Evolutionary conservation across 805 yeast genomes (phyloP).

Genomic region (Diddensiella transvaalensis): DNA sequence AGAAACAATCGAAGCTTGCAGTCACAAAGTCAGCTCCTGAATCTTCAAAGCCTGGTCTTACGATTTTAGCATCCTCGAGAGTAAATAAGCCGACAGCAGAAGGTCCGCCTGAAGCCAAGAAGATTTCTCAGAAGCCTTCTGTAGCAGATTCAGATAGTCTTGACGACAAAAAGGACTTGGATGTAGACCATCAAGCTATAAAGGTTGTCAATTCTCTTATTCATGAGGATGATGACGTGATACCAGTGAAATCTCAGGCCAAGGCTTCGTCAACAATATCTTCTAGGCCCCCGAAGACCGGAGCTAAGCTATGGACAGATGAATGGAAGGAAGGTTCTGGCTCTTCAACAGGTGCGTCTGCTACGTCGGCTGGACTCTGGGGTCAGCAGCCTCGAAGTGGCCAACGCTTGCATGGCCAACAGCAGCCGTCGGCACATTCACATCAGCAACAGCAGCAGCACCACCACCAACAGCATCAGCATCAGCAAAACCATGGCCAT

Average conservation of each 20-base stretch:
- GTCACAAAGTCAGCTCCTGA: neutral
- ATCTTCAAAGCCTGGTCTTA: neutral
- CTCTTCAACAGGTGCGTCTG: neutral
- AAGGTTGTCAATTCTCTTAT: constrained; percentile 14
- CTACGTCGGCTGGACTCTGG: constrained; percentile 6
- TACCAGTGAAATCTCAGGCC: neutral
- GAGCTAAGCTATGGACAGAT: constrained; percentile 7
- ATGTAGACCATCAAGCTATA: constrained; percentile 10
- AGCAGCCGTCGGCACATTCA: constrained; percentile 4
- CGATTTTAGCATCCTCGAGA: constrained; percentile 8
- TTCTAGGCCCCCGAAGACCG: constrained; percentile 8
- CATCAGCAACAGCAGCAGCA: constrained; percentile 1
- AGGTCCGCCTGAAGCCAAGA: neutral
- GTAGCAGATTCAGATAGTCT: neutral
- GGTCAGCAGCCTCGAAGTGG: constrained; percentile 7
- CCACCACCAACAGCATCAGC: constrained; percentile 4
- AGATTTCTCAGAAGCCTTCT: neutral
- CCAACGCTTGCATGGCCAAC: constrained; percentile 6
- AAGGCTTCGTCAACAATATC: neutral
- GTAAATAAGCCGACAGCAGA: neutral
- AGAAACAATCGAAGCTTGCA: constrained; percentile 5
- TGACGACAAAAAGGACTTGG: constrained; percentile 1
- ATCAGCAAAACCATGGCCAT: neutral
- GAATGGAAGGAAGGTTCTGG: neutral
- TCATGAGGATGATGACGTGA: constrained; percentile 12